phyloP scores from a whole-genome alignment of 129 eudicot species.

The Lactuca sativa region DNA sequence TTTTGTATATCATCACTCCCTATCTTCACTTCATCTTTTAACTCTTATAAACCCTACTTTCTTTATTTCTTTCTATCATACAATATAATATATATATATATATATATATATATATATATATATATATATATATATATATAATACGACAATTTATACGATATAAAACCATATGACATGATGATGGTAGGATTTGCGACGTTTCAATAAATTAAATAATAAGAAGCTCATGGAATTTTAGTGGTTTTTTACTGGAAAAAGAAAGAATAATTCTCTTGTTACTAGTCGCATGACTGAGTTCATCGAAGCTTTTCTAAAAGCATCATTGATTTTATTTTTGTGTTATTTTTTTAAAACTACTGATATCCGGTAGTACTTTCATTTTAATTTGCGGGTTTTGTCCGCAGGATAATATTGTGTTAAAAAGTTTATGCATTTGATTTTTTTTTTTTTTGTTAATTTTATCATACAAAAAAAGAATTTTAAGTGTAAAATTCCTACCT shows the following conservation, averaged over 20 bases:
- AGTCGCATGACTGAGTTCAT: conserved; percentile 30
- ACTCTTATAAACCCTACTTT: conserved; percentile 8
- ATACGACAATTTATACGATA: neutral
- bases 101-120: neutral
- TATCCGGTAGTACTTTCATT: conserved; percentile 7
- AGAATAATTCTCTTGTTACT: conserved; percentile 14
- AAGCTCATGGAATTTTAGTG: neutral
- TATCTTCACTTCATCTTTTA: neutral
- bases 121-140: neutral
- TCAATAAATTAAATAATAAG: neutral
- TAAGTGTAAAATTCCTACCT: neutral
- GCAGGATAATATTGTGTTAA: conserved; percentile 20
- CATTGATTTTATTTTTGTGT: conserved; percentile 10
- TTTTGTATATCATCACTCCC: neutral
- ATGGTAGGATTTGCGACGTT: neutral
- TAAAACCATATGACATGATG: neutral
- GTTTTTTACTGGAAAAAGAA: conserved; percentile 6
- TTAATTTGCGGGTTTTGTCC: conserved; percentile 26
- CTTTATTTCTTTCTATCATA: neutral
- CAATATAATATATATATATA: neutral
- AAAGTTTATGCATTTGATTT: neutral
- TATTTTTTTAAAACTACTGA: neutral
- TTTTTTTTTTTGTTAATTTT: conserved; percentile 11
- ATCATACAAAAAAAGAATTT: neutral
- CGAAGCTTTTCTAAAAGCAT: conserved; percentile 26